phyloP scores from a whole-genome alignment of 345 rosid genomes.

The Sonneratia caseolaris region DNA sequence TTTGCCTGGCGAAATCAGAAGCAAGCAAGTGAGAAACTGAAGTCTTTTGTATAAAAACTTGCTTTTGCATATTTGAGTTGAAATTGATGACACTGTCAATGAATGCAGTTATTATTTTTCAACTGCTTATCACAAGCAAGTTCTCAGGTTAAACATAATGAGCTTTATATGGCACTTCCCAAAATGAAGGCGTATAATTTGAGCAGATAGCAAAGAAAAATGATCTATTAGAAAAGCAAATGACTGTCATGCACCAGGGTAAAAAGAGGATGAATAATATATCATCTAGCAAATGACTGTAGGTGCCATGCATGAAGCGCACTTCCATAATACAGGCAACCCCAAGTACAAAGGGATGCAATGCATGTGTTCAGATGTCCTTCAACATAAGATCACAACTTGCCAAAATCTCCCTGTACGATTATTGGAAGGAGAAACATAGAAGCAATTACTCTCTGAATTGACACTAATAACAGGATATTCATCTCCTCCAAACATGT shows the following conservation, averaged over 20 bases:
- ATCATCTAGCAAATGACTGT: neutral
- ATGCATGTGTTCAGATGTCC: neutral
- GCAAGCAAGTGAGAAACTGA: neutral
- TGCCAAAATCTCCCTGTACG: neutral
- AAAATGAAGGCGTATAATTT: neutral
- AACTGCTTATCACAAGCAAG: neutral
- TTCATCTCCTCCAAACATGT: neutral
- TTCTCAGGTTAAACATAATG: neutral
- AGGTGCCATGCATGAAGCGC: neutral
- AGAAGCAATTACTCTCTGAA: neutral
- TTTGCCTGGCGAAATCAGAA: constrained; percentile 13
- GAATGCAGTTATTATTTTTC: neutral
- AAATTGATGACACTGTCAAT: neutral
- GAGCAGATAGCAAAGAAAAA: neutral
- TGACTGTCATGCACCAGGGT: neutral
- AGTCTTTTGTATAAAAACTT: neutral
- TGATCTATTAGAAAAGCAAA: neutral
- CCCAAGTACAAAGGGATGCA: neutral
- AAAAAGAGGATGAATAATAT: neutral
- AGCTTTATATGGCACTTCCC: neutral
- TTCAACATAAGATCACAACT: neutral
- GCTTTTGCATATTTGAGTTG: neutral
- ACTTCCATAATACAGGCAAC: neutral
- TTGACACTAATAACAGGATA: neutral
- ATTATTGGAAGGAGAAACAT: neutral